Evolutionary conservation across 2,329 filamentous ascomycete genomes (phyloP).

Genomic region (Colletotrichum sp.): DNA sequence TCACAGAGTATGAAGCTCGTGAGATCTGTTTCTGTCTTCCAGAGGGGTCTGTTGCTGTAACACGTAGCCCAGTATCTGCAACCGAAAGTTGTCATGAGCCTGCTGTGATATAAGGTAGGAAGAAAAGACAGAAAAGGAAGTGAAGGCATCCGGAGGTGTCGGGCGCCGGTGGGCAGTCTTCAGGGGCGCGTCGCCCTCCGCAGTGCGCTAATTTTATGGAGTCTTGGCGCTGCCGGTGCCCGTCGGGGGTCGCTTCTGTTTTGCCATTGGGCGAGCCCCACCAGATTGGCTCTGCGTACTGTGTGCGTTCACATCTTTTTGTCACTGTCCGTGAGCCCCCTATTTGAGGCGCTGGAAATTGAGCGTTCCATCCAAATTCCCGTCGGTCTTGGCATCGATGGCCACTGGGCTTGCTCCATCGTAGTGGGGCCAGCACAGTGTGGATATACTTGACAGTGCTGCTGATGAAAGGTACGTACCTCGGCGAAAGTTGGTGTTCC

Average conservation of each 20-base stretch:
- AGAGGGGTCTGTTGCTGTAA: background rate
- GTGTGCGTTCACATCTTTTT: background rate
- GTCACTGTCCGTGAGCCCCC: background rate
- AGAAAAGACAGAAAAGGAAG: background rate
- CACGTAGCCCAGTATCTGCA: background rate
- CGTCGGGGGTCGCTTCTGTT: background rate
- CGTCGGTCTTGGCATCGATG: slow-evolving; percentile 1
- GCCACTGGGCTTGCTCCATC: background rate
- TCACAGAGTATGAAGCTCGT: background rate
- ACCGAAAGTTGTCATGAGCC: background rate
- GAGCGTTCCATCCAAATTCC: slow-evolving; percentile 14
- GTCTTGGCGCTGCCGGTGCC: slow-evolving; percentile 5
- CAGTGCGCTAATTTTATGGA: slow-evolving; percentile 13
- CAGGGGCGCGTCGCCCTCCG: background rate
- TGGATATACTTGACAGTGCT: background rate
- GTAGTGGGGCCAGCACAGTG: background rate
- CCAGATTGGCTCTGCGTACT: background rate
- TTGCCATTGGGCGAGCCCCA: background rate
- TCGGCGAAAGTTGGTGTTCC: background rate
- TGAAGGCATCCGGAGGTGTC: background rate
- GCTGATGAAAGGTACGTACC: background rate
- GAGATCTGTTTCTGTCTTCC: background rate
- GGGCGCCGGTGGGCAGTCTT: background rate
- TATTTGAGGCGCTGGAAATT: slow-evolving; percentile 12
- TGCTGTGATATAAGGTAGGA: background rate